Conservation (phyloP, 2,329 filamentous ascomycete genomes). For the Pestalotiopsis fici region DNA sequence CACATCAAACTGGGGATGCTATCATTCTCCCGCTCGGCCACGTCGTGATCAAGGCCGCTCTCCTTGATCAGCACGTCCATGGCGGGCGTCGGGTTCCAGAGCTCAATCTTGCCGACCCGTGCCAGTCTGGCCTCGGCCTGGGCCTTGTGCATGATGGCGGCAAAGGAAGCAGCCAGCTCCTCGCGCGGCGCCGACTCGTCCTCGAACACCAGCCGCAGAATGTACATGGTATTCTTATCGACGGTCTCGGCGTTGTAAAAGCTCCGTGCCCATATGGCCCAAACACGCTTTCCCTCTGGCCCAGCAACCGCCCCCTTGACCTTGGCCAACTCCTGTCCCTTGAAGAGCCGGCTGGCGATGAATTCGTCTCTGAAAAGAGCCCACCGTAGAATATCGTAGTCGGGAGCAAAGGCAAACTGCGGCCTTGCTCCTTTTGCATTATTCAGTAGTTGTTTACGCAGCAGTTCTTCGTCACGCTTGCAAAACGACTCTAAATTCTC, state of each 20-base stretch:
- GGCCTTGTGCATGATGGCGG: constrained; percentile 66
- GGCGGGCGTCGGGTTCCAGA: constrained; percentile 78
- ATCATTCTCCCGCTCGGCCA: constrained; percentile 59
- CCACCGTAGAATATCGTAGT: constrained; percentile 71
- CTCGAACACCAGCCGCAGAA: constrained; percentile 70
- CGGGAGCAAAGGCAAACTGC: constrained; percentile 67
- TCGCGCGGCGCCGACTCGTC: constrained; percentile 29
- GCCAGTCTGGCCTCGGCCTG: constrained; percentile 71
- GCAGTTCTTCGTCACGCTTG: constrained; percentile 60
- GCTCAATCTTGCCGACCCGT: constrained; percentile 68
- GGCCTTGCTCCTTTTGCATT: constrained; percentile 40
- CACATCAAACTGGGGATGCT: constrained; percentile 74
- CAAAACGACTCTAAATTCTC: constrained; percentile 64
- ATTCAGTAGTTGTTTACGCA: constrained; percentile 54
- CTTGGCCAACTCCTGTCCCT: constrained; percentile 18
- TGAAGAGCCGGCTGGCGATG: constrained; percentile 65
- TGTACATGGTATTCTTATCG: constrained; percentile 68
- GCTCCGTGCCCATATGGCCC: constrained; percentile 72
- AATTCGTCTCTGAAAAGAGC: constrained; percentile 82
- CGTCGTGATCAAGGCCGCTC: constrained; percentile 48
- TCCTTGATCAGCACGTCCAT: constrained; percentile 47
- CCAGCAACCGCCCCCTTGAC: constrained; percentile 72
- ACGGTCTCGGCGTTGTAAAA: constrained; percentile 59
- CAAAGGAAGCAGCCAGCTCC: constrained; percentile 54
- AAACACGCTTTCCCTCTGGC: constrained; percentile 57